Base-by-base conservation (phyloP, 768 basidiomycete species). In the Amylocystis lapponica region DNA sequence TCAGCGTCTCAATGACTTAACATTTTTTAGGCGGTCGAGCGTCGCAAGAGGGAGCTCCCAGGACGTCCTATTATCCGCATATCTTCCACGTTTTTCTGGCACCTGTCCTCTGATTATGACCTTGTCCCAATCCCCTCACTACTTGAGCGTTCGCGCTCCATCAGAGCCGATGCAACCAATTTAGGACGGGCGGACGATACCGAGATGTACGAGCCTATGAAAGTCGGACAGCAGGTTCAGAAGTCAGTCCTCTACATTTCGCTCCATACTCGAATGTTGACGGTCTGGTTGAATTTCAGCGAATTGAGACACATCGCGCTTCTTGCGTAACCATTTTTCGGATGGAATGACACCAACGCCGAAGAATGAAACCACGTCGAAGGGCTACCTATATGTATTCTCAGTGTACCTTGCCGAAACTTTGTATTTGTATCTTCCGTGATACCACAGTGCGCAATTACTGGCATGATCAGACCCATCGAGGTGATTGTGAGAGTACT, bases 31-130 rank as follows among this genome's bases (percentile, higher is more conserved):
- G 71, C 77, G 13, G 79, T 93, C 38, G 73, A 78, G 42, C 66
- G 68, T 39, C 75, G 86, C 31, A 82, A 73, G 52, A 50, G 52
- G 10, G 68, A 75, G 46, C 69, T 66, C 46, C 81, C 90, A 2
- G 72, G 78, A 41, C 81, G 94, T n/a, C 94, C 94, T 11, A 68
- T 86, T 27, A 89, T 94, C 51, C 83, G 94, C n/a, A 93, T 98
- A 50, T 94, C 92, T 3, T 94, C 90, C 2, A 97, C 93, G 0
- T 93, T 94, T 64, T 96, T 96, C 71, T 95, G 87, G 86, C 91
- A 93, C 57, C 73, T 96, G 11, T 88, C 81, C 0, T 91, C 92
- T 2, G 88, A 93, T 60, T 79, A 77, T 45, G 81, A 87, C 39
- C 72, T 93, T n/a, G 67, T 63, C 7, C 80, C 87, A 2, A 75